Conservation (phyloP, 345 rosid genomes). For the Syzygium oleosum region DNA sequence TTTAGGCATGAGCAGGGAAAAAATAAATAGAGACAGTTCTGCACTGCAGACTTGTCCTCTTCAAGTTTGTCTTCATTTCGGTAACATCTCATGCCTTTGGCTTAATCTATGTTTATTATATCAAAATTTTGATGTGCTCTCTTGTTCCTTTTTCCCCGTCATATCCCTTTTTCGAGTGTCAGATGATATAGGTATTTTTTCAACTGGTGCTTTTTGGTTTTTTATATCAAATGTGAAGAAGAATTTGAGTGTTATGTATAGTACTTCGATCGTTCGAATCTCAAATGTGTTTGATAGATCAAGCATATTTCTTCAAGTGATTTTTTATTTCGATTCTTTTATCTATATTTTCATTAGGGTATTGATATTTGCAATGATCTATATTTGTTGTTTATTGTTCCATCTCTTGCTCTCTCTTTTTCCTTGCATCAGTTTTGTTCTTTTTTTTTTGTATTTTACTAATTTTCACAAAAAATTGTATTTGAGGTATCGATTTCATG, state of each 20-base stretch:
- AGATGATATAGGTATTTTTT: neutral
- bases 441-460: neutral
- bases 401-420: neutral
- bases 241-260: neutral
- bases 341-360: neutral
- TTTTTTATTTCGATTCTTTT: neutral
- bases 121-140: neutral
- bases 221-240: neutral
- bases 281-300: neutral
- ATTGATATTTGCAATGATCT: neutral
- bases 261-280: neutral
- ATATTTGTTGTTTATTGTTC: too few relatives aligned
- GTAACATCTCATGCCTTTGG: neutral
- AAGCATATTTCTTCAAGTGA: neutral
- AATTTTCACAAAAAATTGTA: too few relatives aligned
- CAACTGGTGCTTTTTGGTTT: accelerated
- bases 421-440: neutral
- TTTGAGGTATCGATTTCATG: neutral
- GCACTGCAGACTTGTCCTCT: neutral
- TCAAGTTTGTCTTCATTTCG: neutral
- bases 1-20: neutral
- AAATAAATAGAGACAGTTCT: neutral
- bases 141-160: neutral
- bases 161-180: neutral
- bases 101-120: neutral